A percentile compares a stretch with the other conserved stretches of the same genome.
phyloP scores from a whole-genome alignment of 208 protist species.

The Acanthamoeba healyi region DNA sequence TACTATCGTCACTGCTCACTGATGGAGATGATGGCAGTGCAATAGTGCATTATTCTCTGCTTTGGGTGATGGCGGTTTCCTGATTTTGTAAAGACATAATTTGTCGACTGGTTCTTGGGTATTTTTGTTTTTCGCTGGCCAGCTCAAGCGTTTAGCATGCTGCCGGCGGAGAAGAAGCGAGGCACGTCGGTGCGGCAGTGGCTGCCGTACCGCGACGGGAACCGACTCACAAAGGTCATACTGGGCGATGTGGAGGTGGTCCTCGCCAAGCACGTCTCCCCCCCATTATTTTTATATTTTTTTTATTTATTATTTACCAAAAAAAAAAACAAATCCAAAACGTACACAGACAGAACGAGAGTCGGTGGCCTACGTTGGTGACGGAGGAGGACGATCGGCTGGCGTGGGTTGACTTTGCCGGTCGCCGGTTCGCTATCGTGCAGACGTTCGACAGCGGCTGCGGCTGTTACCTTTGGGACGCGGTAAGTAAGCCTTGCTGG shows the following conservation, averaged over 20 bases:
- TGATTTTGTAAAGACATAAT: too few relatives aligned
- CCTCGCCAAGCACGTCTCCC: background rate
- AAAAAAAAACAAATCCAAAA: too few relatives aligned
- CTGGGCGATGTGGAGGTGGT: constrained; percentile 22
- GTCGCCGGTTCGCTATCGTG: constrained; percentile 45
- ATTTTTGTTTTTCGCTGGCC: too few relatives aligned
- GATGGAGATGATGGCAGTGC: too few relatives aligned
- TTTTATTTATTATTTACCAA: background rate
- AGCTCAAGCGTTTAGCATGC: too few relatives aligned
- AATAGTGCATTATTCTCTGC: too few relatives aligned
- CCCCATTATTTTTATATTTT: background rate
- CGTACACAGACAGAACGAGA: background rate
- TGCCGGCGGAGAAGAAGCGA: background rate
- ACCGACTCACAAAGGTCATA: background rate
- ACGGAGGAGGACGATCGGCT: background rate
- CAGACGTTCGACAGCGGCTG: constrained; percentile 56
- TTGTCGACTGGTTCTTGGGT: too few relatives aligned
- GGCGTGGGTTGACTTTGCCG: constrained; percentile 50
- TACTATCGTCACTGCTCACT: too few relatives aligned
- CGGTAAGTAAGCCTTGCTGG: background rate
- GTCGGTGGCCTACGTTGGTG: constrained; percentile 12
- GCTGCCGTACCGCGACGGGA: constrained; percentile 35
- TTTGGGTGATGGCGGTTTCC: too few relatives aligned
- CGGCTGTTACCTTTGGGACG: constrained; percentile 43
- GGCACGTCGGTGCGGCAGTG: background rate